Evolutionary conservation across 306 rosid genomes (phyloP), one percentile per base, ranked within the genome.

Genomic region (Inga leiocalycina): DNA sequence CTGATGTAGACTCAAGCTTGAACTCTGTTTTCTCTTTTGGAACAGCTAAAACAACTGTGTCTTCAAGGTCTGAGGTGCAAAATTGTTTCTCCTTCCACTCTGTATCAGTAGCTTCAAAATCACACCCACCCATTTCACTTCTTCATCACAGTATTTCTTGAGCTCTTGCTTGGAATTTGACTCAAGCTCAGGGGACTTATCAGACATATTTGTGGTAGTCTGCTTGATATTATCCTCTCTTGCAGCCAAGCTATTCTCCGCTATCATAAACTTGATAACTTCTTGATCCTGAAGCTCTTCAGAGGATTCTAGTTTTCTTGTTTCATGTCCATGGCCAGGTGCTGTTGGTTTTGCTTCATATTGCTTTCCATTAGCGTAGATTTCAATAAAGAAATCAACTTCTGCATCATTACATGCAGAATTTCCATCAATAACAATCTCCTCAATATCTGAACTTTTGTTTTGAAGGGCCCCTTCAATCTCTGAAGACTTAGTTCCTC

Each of bases 71-170:
- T 65, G 77, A 70, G 52, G 82, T 75, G 74, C 79, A 41, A 57
- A 84, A 49, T 19, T 84, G 83, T 70, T 80, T 89, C 76, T 88
- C 91, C 76, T 89, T 86, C 94, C 91, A 84, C 81, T 87, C 89
- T 88, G 85, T 86, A 71, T 86, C 78, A 16, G 78, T 75, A 46
- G 34, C 71, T 52, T 83, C 81, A 39, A 86, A 89, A 85, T 75
- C 80, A 44, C 78, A 82, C 49, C 72, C 82, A 66, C 59, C 85
- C 76, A 75, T 61, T 83, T 85, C 87, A 44, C 32, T 70, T 59
- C 69, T 84, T 30, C 62, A 64, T 41, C 76, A 32, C 46, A 41
- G 65, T 45, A 72, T n/a, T 10, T 80, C 61, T 73, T 79, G 68
- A 84, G 82, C 68, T 83, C 76, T 76, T 80, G 88, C 52, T 81